Evolutionary conservation across 1,284 basidiomycete species (phyloP).

Genomic region (Albatrellus sp.): DNA sequence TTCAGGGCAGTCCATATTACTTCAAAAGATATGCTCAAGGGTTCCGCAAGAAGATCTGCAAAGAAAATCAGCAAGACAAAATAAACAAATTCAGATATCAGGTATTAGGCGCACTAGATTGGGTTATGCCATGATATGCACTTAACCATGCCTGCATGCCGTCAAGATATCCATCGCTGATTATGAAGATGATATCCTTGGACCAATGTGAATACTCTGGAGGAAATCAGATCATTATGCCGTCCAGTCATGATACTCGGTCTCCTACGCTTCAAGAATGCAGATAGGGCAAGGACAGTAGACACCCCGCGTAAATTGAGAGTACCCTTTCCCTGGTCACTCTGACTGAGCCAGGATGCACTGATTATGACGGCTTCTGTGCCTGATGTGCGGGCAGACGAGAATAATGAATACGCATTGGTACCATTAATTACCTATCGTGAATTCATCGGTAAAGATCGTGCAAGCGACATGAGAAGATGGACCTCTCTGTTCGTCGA

Average conservation of each 20-base stretch:
- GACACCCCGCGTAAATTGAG: slow-evolving; percentile 84
- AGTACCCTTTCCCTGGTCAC: slow-evolving; percentile 23
- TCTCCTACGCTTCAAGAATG: slow-evolving; percentile 66
- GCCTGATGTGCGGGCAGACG: slow-evolving; percentile 79
- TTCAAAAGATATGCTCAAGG: slow-evolving; percentile 54
- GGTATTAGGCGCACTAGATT: slow-evolving; percentile 40
- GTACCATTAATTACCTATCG: slow-evolving; percentile 31
- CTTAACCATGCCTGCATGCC: slow-evolving; percentile 90
- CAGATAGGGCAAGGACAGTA: slow-evolving; percentile 70
- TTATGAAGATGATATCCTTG: slow-evolving; percentile 85
- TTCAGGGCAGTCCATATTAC: slow-evolving; percentile 93
- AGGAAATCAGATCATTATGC: slow-evolving; percentile 1
- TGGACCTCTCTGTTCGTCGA: slow-evolving; percentile 32
- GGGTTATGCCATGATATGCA: slow-evolving; percentile 64
- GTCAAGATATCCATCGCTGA: slow-evolving; percentile 81
- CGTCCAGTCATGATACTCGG: too few relatives aligned
- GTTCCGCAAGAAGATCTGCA: slow-evolving; percentile 54
- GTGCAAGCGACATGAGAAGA: not conserved
- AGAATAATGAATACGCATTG: slow-evolving; percentile 76
- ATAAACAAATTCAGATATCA: not conserved
- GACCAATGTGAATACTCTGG: slow-evolving; percentile 86
- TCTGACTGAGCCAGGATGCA: slow-evolving; percentile 76
- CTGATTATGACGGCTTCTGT: slow-evolving; percentile 85
- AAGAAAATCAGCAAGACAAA: not conserved
- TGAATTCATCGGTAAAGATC: not conserved